phyloP scores from a whole-genome alignment of 768 basidiomycete species.

The Naganishia onofrii region DNA sequence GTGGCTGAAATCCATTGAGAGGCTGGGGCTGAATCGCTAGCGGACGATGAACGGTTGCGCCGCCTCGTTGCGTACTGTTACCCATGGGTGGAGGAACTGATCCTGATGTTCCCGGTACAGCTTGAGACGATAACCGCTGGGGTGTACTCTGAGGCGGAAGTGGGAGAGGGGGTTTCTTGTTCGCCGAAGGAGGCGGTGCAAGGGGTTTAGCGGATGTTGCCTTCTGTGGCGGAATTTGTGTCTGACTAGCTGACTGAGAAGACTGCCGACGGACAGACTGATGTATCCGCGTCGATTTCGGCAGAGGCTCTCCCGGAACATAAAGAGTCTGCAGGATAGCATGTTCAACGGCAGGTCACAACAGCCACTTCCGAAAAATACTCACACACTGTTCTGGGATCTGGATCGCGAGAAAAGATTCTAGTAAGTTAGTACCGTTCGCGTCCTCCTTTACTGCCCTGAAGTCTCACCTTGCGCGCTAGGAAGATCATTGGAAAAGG shows the following conservation, averaged over 20 bases:
- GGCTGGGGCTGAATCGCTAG: conserved; percentile 5
- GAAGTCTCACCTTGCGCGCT: conserved; percentile 36
- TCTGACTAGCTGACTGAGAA: conserved; percentile 7
- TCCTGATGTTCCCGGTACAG: background rate
- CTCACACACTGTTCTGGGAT: conserved; percentile 51
- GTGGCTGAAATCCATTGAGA: background rate
- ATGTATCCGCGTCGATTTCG: conserved; percentile 35
- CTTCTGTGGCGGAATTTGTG: conserved; percentile 5
- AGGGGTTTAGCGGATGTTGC: conserved; percentile 7
- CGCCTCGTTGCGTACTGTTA: background rate
- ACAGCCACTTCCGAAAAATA: background rate
- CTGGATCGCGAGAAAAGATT: conserved; percentile 26
- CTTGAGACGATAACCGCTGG: background rate
- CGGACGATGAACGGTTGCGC: background rate
- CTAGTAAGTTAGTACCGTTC: conserved; percentile 10
- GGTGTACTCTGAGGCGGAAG: background rate
- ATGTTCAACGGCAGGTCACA: background rate
- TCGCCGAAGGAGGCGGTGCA: background rate
- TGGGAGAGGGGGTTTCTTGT: conserved; percentile 6
- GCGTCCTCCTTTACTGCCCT: background rate
- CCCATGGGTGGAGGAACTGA: conserved; percentile 13
- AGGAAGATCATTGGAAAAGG: background rate
- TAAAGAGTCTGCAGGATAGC: conserved; percentile 36
- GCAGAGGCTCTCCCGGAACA: conserved; percentile 42
- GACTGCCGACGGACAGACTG: conserved; percentile 36